These are phyloP conservation scores for Boletellus deceptivus DNA, from an alignment of 1,284 basidiomycete species.

Conservation along the genomic window DNA sequence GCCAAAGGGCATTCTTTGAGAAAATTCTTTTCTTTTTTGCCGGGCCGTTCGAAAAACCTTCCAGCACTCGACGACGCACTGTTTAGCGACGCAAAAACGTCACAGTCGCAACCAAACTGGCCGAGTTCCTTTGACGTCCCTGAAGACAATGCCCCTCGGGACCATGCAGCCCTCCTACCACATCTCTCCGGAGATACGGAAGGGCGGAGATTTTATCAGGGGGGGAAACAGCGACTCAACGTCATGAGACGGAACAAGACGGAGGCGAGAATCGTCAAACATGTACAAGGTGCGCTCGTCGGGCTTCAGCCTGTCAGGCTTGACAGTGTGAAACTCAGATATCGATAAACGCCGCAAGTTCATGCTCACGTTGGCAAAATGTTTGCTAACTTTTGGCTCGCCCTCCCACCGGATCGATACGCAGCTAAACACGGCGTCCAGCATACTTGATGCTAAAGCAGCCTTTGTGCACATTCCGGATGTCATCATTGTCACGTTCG, in stretches of 20 bases:
- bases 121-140: slow-evolving; percentile 25
- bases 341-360: slow-evolving; percentile 70
- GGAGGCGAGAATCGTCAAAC: slow-evolving; percentile 28
- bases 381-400: slow-evolving; percentile 78
- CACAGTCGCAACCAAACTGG: slow-evolving; percentile 27
- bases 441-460: slow-evolving; percentile 56
- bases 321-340: slow-evolving; percentile 39
- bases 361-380: slow-evolving; percentile 77
- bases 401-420: slow-evolving; percentile 86
- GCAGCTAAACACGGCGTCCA: slow-evolving; percentile 61
- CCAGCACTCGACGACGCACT: slow-evolving; percentile 25
- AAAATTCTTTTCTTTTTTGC: slow-evolving; percentile 16
- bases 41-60: slow-evolving; percentile 9
- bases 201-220: slow-evolving; percentile 29
- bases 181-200: slow-evolving; percentile 12
- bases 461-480: slow-evolving; percentile 81
- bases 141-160: slow-evolving; percentile 15
- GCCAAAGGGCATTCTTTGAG: slow-evolving; percentile 1
- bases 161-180: slow-evolving; percentile 14
- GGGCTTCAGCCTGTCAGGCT: not conserved
- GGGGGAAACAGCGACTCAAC: slow-evolving; percentile 27
- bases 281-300: slow-evolving; percentile 34
- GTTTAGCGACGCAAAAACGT: slow-evolving; percentile 27
- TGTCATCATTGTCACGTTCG: slow-evolving; percentile 76
- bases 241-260: slow-evolving; percentile 23